phyloP scores from a whole-genome alignment of 1,284 basidiomycete genomes.

The Porogramme epimiltina region DNA sequence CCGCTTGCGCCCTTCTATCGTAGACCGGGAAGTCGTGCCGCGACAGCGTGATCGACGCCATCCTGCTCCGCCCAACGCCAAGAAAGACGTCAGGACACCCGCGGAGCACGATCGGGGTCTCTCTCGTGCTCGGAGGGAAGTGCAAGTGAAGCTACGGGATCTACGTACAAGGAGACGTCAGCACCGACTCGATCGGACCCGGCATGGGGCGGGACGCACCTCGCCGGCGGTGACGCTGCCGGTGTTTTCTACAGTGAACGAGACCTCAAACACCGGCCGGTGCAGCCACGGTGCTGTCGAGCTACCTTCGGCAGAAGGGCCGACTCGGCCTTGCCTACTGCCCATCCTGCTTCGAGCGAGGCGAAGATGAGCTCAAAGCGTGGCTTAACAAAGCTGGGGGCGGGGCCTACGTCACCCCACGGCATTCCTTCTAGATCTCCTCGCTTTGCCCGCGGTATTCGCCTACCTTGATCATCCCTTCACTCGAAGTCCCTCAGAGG shows the following conservation, averaged over 20 bases:
- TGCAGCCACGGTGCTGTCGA: slow-evolving; percentile 67
- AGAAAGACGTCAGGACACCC: slow-evolving; percentile 49
- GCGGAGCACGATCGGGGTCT: slow-evolving; percentile 45
- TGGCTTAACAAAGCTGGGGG: too few species aligned
- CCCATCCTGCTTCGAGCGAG: slow-evolving; percentile 47
- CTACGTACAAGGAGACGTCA: slow-evolving; percentile 20
- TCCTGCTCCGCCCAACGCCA: slow-evolving; percentile 36
- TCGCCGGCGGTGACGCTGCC: slow-evolving; percentile 59
- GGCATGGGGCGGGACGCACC: slow-evolving; percentile 36
- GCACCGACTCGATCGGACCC: not conserved
- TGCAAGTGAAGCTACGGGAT: slow-evolving; percentile 49
- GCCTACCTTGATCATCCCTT: too few species aligned
- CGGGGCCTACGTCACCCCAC: too few species aligned
- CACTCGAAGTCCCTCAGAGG: too few species aligned
- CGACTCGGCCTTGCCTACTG: not conserved
- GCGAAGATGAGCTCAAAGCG: too few species aligned
- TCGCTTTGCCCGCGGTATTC: too few species aligned
- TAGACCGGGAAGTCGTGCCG: slow-evolving; percentile 48
- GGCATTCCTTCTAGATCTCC: too few species aligned
- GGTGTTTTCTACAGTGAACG: slow-evolving; percentile 61
- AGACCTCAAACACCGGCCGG: slow-evolving; percentile 57
- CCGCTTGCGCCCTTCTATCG: slow-evolving; percentile 47
- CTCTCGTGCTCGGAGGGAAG: slow-evolving; percentile 38
- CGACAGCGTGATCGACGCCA: slow-evolving; percentile 40
- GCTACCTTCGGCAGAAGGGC: slow-evolving; percentile 44